A percentile compares a stretch with the other conserved stretches of the same genome.
Conservation (phyloP, 129 eudicot genomes). For the Oenanthe sinensis region DNA sequence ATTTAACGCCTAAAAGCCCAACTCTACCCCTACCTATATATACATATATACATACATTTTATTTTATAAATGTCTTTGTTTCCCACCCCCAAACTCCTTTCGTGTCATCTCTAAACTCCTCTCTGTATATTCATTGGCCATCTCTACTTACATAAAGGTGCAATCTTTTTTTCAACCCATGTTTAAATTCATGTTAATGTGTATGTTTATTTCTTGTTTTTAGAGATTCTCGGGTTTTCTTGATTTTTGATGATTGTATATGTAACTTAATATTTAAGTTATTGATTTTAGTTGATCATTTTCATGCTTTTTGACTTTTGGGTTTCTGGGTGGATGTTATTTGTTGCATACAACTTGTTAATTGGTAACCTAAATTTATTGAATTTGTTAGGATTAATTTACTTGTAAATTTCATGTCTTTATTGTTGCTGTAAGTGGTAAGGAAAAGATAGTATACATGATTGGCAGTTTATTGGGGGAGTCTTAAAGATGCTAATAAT, state of each 20-base stretch:
- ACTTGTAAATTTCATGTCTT: not conserved
- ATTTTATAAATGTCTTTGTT: conserved; percentile 28
- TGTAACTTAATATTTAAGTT: not conserved
- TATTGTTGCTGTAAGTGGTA: not conserved
- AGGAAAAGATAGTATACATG: not conserved
- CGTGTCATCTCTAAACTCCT: conserved; percentile 11
- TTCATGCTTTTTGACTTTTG: not conserved
- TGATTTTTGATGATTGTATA: not conserved
- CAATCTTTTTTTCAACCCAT: not conserved
- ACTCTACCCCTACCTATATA: not conserved
- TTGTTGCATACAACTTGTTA: not conserved
- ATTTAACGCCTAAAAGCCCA: not conserved
- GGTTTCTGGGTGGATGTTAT: not conserved
- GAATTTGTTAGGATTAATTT: not conserved
- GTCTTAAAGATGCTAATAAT: not conserved
- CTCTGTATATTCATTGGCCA: not conserved
- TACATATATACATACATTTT: conserved; percentile 5
- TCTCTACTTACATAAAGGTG: not conserved
- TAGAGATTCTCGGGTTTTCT: not conserved
- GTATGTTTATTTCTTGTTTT: not conserved
- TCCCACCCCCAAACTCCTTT: conserved; percentile 22
- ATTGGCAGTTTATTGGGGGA: not conserved
- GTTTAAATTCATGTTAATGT: not conserved
- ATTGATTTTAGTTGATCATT: not conserved
- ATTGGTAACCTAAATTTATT: not conserved